Conservation (phyloP, 2,329 filamentous ascomycete species). For the Arachnopeziza araneosa region DNA sequence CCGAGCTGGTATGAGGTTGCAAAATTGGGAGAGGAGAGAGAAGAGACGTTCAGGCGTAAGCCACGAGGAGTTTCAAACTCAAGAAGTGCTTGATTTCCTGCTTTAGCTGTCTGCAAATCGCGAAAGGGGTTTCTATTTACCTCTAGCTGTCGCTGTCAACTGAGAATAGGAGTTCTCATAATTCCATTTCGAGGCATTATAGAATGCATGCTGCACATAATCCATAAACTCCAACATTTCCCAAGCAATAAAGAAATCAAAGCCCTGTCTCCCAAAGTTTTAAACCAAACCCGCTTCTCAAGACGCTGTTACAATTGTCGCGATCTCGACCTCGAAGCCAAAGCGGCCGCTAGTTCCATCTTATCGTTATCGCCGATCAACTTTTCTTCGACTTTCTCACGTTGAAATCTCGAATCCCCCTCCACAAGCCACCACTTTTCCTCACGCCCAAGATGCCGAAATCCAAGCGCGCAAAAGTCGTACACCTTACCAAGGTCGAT, state of each 20-base stretch:
- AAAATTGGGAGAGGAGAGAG: slow-evolving; percentile 86
- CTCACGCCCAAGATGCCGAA: slow-evolving; percentile 66
- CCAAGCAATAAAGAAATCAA: not conserved
- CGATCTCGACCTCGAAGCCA: not conserved
- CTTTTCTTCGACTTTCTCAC: not conserved
- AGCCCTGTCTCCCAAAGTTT: not conserved
- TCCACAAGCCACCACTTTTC: not conserved
- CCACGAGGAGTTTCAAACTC: slow-evolving; percentile 84
- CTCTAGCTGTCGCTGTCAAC: slow-evolving; percentile 77
- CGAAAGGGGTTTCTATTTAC: slow-evolving; percentile 38
- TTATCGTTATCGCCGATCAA: not conserved
- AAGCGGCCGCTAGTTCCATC: slow-evolving; percentile 1
- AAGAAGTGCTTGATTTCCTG: slow-evolving; percentile 58
- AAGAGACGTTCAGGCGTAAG: slow-evolving; percentile 80
- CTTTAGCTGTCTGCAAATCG: slow-evolving; percentile 14
- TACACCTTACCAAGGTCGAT: slow-evolving; percentile 83
- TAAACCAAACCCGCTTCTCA: too few relatives aligned
- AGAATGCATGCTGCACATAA: slow-evolving; percentile 88
- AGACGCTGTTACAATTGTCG: not conserved
- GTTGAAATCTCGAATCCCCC: slow-evolving; percentile 3
- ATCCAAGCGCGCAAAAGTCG: slow-evolving; percentile 85
- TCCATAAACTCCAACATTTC: slow-evolving; percentile 95
- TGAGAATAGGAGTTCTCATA: slow-evolving; percentile 87
- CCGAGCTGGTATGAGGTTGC: slow-evolving; percentile 91
- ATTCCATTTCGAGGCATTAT: slow-evolving; percentile 81